Conservation (phyloP, 805 yeast genomes). For the Starmera quercuum region DNA sequence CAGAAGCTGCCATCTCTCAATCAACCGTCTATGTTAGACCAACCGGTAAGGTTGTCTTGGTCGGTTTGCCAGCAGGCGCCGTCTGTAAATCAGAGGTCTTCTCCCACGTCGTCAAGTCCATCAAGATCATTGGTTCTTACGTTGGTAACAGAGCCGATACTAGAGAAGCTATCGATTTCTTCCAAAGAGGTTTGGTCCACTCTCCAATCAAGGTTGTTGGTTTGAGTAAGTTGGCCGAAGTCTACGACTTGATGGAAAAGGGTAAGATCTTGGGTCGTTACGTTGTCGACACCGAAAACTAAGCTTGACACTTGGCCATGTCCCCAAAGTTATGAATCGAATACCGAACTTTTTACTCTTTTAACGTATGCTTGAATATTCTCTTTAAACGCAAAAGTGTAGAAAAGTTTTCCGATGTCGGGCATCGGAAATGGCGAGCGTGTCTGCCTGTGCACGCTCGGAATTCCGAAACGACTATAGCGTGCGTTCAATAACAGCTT, state of each 20-base stretch:
- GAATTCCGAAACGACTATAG: too few species aligned
- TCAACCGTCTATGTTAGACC: conserved; percentile 53
- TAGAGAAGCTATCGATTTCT: conserved; percentile 58
- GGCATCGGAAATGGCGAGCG: too few species aligned
- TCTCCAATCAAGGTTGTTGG: conserved; percentile 51
- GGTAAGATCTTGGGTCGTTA: conserved; percentile 85
- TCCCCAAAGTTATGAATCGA: neutral
- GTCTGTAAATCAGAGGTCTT: conserved; percentile 59
- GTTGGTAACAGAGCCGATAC: conserved; percentile 87
- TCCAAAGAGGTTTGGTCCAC: conserved; percentile 48
- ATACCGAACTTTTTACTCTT: neutral
- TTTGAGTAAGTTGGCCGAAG: conserved; percentile 38
- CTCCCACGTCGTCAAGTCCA: conserved; percentile 61
- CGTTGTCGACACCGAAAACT: conserved; percentile 65
- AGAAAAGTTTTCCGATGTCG: too few species aligned
- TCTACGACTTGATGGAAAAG: conserved; percentile 62
- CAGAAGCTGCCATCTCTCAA: conserved; percentile 53
- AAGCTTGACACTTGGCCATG: conserved; percentile 12
- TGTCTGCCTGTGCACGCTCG: too few species aligned
- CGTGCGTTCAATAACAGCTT: too few species aligned
- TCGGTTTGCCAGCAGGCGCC: conserved; percentile 76
- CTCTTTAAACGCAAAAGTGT: too few species aligned
- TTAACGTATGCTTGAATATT: too few species aligned
- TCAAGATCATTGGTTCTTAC: conserved; percentile 69
- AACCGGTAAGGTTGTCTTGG: conserved; percentile 61